phyloP scores from a whole-genome alignment of 2,329 filamentous ascomycete genomes.

The Aspergillus tamarii region DNA sequence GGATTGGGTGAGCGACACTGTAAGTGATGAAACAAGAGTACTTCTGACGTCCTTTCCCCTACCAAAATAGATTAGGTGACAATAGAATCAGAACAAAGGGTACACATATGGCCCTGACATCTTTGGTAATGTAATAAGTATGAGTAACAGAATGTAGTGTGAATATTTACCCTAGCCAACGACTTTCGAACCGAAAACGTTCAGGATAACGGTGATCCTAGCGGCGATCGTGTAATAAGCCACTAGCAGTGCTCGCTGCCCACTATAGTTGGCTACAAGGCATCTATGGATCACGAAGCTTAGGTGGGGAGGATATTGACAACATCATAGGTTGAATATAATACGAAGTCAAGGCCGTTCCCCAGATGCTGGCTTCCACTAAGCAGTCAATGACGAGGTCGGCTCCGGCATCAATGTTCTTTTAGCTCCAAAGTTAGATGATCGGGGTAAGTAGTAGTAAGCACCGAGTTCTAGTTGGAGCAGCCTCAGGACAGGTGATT shows the following conservation, averaged over 20 bases:
- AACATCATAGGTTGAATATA: constrained; percentile 15
- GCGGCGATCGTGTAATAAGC: constrained; percentile 31
- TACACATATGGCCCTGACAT: neutral
- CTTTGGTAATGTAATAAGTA: neutral
- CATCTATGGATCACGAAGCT: constrained; percentile 27
- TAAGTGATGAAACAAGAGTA: neutral
- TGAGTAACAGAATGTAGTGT: neutral
- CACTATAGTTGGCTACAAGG: constrained; percentile 11
- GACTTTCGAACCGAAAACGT: constrained; percentile 13
- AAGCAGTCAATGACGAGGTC: constrained; percentile 1
- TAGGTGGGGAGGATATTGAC: constrained; percentile 23
- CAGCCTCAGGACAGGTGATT: neutral
- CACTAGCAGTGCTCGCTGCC: constrained; percentile 15
- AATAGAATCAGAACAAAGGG: neutral
- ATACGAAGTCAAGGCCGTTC: constrained; percentile 23
- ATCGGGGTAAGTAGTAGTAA: neutral
- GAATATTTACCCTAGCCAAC: constrained; percentile 10
- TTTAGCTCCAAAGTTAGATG: constrained; percentile 2
- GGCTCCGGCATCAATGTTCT: neutral
- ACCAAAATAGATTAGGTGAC: neutral
- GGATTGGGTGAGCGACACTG: neutral
- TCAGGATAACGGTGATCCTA: constrained; percentile 32
- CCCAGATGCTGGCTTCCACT: constrained; percentile 11
- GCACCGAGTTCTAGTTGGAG: neutral
- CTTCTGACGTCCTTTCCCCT: neutral